phyloP scores from a whole-genome alignment of 1,284 basidiomycete genomes.

The Microbotryomycetes sp. region DNA sequence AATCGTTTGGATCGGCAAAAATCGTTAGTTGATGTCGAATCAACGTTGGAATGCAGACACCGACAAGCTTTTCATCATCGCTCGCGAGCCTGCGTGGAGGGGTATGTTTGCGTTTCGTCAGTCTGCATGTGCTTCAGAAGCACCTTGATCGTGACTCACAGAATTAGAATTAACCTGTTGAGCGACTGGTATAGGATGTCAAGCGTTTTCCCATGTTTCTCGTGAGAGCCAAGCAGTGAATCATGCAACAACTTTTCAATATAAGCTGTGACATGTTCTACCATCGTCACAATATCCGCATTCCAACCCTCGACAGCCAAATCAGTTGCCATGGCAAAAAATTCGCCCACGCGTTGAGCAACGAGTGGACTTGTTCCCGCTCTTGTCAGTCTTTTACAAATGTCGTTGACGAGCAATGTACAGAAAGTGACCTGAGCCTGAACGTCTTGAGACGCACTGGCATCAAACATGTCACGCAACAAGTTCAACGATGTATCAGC shows the following conservation, averaged over 20 bases:
- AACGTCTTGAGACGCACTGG: conserved; percentile 4
- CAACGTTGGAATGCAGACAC: not conserved
- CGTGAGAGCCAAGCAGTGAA: conserved; percentile 4
- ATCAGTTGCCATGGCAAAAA: conserved; percentile 4
- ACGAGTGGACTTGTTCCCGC: conserved; percentile 6
- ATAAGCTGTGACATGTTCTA: not conserved
- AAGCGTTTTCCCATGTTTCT: not conserved
- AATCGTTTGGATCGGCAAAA: conserved; percentile 9
- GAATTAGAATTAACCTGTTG: conserved; percentile 12
- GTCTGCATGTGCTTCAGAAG: not conserved
- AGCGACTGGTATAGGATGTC: not conserved
- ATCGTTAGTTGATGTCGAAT: conserved; percentile 18
- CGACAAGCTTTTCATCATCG: not conserved
- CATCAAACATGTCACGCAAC: conserved; percentile 11
- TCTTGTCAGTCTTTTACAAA: not conserved
- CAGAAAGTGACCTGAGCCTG: conserved; percentile 10
- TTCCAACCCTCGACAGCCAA: conserved; percentile 16
- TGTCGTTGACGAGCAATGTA: conserved; percentile 4
- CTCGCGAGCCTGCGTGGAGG: not conserved
- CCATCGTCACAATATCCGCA: not conserved
- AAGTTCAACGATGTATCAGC: conserved; percentile 13
- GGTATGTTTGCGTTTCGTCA: not conserved
- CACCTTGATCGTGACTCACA: not conserved
- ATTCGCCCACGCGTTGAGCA: not conserved
- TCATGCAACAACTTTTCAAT: conserved; percentile 19